phyloP scores from a whole-genome alignment of 1,139 yeast species.

The Saccharomyces hybrid region DNA sequence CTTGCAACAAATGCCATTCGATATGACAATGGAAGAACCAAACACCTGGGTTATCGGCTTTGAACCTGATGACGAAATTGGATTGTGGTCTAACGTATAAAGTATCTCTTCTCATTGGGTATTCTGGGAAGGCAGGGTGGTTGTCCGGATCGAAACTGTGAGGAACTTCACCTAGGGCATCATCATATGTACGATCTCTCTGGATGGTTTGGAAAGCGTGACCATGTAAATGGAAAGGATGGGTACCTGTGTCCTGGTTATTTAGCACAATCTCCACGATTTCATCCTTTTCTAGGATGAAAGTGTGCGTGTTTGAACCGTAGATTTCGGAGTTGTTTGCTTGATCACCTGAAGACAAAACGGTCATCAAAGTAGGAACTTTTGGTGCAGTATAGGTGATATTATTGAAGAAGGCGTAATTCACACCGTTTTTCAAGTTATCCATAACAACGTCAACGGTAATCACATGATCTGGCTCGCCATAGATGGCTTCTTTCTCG shows the following conservation, averaged over 20 bases:
- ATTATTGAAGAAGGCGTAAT: slow-evolving; percentile 86
- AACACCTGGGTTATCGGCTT: slow-evolving; percentile 81
- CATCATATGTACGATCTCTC: slow-evolving; percentile 46
- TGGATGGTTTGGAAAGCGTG: slow-evolving; percentile 63
- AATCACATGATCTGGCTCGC: slow-evolving; percentile 60
- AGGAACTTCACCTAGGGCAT: slow-evolving; percentile 37
- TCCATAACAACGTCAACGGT: slow-evolving; percentile 67
- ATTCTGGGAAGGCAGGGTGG: slow-evolving; percentile 48
- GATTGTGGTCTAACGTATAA: slow-evolving; percentile 60
- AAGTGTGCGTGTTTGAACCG: slow-evolving; percentile 72
- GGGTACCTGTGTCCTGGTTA: slow-evolving; percentile 67
- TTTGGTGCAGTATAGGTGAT: slow-evolving; percentile 68
- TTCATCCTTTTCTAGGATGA: slow-evolving; percentile 62
- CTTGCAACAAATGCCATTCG: slow-evolving; percentile 91
- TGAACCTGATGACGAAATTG: slow-evolving; percentile 60
- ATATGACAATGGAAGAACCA: slow-evolving; percentile 94
- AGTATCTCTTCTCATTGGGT: slow-evolving; percentile 67
- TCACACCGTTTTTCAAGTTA: slow-evolving; percentile 71
- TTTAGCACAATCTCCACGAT: slow-evolving; percentile 60
- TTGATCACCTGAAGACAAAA: slow-evolving; percentile 56
- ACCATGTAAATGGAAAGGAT: slow-evolving; percentile 87
- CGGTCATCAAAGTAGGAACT: slow-evolving; percentile 75
- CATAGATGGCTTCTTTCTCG: slow-evolving; percentile 42
- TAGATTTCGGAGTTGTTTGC: slow-evolving; percentile 53
- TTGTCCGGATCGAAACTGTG: slow-evolving; percentile 43